Evolutionary conservation across 2,329 filamentous ascomycete species (phyloP), one percentile per base, ranked within the genome.

Genomic region (Podosphaera leucotricha): DNA sequence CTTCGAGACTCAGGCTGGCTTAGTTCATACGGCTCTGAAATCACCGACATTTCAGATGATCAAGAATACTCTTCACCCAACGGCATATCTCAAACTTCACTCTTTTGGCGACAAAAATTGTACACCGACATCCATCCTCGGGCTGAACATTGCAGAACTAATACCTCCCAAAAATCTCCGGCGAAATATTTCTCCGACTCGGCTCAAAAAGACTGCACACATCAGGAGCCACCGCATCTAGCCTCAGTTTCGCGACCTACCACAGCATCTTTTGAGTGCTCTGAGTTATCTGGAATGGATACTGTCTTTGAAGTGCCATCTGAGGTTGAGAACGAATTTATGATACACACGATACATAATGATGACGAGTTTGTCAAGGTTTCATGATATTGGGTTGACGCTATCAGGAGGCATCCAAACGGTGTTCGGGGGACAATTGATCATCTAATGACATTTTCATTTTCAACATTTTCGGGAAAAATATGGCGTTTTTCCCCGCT

Each of bases 81-180:
- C 48, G 56, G 56, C n/a, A 50, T 55, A 45, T 57, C 56, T 37
- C 56, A 54, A 38, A 51, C 55, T 21, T 44, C 47, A 42, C 19
- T 47, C 26, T 3, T 15, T 18, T 43, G 35, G 30, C 42, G 21
- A 37, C 18, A 36, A 3, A 43, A 43, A 38, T 43, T 24, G 44
- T 46, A 19, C 43, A 52, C 11, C 50, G 46, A 36, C 20, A 28
- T 30, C 52, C 48, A 8, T 45, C 44, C 26, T 41, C 44, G 8
- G 46, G 52, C 52, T 10, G 41, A 44, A 22, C 47, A 45, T 21
- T 35, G 41, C 15, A 44, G 50, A 21, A 47, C 42, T 40, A 43
- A 46, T 41, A 20, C 36, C 21, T 38, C 41, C 28, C 37, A 44
- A 13, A 48, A 40, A 15, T 37, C 35, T 11, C 38, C 38, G 16